Evolutionary conservation across 2,329 filamentous ascomycete genomes (phyloP).

Genomic region (Xylaria sp.): DNA sequence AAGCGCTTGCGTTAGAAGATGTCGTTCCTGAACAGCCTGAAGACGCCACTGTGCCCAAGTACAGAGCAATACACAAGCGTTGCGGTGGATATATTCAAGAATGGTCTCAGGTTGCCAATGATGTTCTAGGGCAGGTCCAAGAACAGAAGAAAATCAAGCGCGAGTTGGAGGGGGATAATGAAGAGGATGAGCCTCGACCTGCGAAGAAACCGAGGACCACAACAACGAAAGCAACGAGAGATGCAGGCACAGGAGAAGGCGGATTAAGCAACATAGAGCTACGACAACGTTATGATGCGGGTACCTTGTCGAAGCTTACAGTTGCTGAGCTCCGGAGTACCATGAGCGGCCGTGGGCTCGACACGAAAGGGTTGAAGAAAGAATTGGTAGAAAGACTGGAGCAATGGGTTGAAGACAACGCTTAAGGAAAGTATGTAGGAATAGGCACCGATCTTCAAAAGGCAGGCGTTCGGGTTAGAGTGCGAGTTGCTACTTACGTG

Average conservation of each 20-base stretch:
- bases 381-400: conserved; percentile 67
- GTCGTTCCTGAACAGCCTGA: conserved; percentile 79
- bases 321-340: conserved; percentile 64
- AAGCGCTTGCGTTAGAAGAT: conserved; percentile 90
- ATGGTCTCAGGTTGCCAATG: conserved; percentile 77
- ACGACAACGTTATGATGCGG: conserved; percentile 57
- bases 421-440: conserved; percentile 11
- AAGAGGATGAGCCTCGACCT: conserved; percentile 53
- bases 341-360: conserved; percentile 60
- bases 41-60: conserved; percentile 86
- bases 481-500: too few relatives aligned
- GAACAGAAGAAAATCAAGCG: conserved; percentile 62
- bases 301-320: conserved; percentile 64
- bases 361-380: conserved; percentile 63
- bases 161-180: conserved; percentile 56
- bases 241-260: conserved; percentile 47
- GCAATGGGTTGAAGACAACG: conserved; percentile 65
- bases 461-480: conserved; percentile 10
- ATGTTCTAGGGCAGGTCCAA: conserved; percentile 57
- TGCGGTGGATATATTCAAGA: conserved; percentile 81
- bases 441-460: background rate
- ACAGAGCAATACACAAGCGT: conserved; percentile 88
- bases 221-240: conserved; percentile 47
- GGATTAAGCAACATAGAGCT: conserved; percentile 60
- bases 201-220: conserved; percentile 59